Evolutionary conservation across 306 rosid species (phyloP).

Genomic region (Sindora glabra): DNA sequence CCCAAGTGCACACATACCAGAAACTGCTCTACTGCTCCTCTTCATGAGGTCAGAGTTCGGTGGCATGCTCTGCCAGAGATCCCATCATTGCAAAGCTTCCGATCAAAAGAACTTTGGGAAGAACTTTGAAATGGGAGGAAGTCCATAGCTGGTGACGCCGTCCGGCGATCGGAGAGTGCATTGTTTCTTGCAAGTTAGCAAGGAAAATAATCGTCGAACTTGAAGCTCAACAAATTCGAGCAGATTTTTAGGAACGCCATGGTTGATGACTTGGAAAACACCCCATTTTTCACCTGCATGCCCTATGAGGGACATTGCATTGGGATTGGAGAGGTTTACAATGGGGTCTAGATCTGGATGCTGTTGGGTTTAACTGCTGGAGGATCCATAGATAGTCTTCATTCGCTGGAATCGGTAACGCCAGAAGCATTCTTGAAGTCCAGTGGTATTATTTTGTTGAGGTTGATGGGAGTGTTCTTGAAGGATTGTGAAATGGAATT

Average conservation of each 20-base stretch:
- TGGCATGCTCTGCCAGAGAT: constrained; percentile 28
- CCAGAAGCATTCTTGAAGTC: constrained; percentile 17
- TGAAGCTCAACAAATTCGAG: constrained; percentile 11
- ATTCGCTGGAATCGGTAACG: constrained; percentile 31
- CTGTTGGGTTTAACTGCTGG: background rate
- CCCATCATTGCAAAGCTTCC: constrained; percentile 39
- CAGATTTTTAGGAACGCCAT: constrained; percentile 25
- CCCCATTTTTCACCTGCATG: constrained; percentile 38
- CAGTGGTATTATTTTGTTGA: constrained; percentile 12
- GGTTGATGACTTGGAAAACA: constrained; percentile 35
- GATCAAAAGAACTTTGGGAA: constrained; percentile 31
- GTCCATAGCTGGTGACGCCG: constrained; percentile 34
- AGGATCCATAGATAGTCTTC: constrained; percentile 4
- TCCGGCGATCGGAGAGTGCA: constrained; percentile 20
- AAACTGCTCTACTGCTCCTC: constrained; percentile 4
- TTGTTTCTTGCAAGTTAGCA: constrained; percentile 30
- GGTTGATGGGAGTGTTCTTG: background rate
- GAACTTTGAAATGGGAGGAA: constrained; percentile 17
- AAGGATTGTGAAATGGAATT: constrained; percentile 1
- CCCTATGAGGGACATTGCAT: constrained; percentile 12
- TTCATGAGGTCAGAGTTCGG: constrained; percentile 45
- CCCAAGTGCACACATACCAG: too few relatives aligned
- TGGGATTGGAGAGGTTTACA: constrained; percentile 24
- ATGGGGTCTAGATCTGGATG: constrained; percentile 12
- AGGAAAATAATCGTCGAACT: constrained; percentile 17